These are phyloP conservation scores for Streptanthus diversifolius DNA, from an alignment of 345 rosid genomes.

Conservation along the genomic window DNA sequence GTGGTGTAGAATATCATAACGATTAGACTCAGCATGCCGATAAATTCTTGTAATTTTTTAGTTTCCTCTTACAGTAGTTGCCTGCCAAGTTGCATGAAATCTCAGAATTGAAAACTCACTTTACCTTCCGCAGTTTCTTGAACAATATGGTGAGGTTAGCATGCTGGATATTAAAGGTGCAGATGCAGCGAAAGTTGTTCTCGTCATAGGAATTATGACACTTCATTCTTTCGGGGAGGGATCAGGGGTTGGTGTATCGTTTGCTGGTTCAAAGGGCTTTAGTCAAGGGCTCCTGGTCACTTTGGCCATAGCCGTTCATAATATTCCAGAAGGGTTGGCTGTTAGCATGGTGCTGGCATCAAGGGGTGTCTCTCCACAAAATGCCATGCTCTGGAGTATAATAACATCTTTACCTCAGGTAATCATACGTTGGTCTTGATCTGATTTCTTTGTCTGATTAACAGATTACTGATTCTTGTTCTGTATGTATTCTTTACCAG, in stretches of 20 bases:
- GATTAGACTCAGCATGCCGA: not conserved
- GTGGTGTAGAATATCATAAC: not conserved
- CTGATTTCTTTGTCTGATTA: not conserved
- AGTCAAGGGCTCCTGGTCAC: conserved; percentile 96
- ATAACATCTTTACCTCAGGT: conserved; percentile 99
- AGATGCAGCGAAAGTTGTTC: conserved; percentile 91
- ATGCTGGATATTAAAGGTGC: conserved; percentile 99
- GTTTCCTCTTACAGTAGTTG: not conserved
- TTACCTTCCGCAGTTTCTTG: conserved; percentile 64
- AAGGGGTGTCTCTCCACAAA: conserved; percentile 97
- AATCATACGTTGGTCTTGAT: conserved; percentile 1
- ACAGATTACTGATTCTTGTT: conserved; percentile 2
- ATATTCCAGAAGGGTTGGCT: conserved; percentile 97
- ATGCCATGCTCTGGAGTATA: conserved; percentile 99
- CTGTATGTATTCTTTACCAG: conserved; percentile 37
- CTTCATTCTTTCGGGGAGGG: conserved; percentile 99
- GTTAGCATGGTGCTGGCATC: conserved; percentile 99
- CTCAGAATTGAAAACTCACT: not conserved
- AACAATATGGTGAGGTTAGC: conserved; percentile 93
- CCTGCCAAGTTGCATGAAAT: not conserved
- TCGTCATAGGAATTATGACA: conserved; percentile 96
- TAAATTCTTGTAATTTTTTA: not conserved
- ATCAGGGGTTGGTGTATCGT: conserved; percentile 99
- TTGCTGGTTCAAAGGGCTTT: conserved; percentile 96
- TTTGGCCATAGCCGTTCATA: conserved; percentile 96